Evolutionary conservation across 75 land plant species (phyloP).

Genomic region (Ceratopteris richardii): DNA sequence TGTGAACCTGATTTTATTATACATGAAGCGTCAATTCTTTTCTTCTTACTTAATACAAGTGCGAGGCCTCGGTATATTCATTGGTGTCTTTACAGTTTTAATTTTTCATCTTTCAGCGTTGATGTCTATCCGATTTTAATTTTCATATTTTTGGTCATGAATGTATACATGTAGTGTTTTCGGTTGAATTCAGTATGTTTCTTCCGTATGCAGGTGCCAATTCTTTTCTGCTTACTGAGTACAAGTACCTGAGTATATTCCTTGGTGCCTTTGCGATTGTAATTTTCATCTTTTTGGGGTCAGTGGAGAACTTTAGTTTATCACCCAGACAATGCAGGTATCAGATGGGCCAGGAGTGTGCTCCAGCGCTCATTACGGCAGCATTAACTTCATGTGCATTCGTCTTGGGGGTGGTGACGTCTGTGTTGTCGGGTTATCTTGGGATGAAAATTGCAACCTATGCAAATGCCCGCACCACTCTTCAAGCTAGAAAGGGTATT

Average conservation of each 20-base stretch:
- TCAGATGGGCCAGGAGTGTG: conserved; percentile 40
- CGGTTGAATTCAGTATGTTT: too few species aligned
- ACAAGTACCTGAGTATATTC: conserved; percentile 66
- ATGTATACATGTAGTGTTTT: too few species aligned
- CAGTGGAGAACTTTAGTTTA: conserved; percentile 66
- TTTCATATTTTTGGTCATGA: too few species aligned
- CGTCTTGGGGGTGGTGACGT: conserved; percentile 67
- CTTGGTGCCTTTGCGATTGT: conserved; percentile 64
- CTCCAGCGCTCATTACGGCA: conserved; percentile 70
- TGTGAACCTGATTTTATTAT: too few species aligned
- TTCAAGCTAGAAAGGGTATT: conserved; percentile 80
- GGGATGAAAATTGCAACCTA: conserved; percentile 92
- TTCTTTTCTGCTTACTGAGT: conserved; percentile 72
- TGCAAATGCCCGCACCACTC: conserved; percentile 82
- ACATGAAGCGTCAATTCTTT: conserved; percentile 69
- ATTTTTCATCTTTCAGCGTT: conserved; percentile 74
- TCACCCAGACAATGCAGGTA: conserved; percentile 54
- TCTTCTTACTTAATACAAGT: conserved; percentile 66
- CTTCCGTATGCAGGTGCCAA: conserved; percentile 60
- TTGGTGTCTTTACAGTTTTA: conserved; percentile 57
- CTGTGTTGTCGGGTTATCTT: conserved; percentile 64
- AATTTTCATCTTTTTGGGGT: conserved; percentile 74
- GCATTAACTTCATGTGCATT: conserved; percentile 59
- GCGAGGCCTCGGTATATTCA: conserved; percentile 61
- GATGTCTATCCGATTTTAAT: too few species aligned